A percentile compares a stretch with the other conserved stretches of the same genome.
Conservation (phyloP, 2,329 filamentous ascomycete genomes). For the Pyrenochaeta sp. region DNA sequence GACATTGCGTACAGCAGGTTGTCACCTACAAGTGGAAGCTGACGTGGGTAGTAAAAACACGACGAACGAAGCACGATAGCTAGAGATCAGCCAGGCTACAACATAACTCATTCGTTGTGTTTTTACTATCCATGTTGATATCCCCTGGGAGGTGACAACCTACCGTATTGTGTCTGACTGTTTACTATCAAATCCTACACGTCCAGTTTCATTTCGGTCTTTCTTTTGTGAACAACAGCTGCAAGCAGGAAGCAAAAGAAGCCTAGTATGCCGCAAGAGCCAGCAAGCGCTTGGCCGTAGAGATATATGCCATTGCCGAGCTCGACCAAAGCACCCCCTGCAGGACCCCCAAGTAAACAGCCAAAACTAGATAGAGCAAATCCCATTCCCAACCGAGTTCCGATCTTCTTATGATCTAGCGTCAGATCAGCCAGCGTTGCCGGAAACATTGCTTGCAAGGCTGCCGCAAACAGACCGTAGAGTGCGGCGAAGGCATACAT, state of each 20-base stretch:
- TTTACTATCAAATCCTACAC: too few relatives aligned
- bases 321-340: slow-evolving; percentile 47
- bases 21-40: too few relatives aligned
- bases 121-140: too few relatives aligned
- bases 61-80: too few relatives aligned
- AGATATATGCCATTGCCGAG: slow-evolving; percentile 49
- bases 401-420: slow-evolving; percentile 51
- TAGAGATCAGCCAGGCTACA: too few relatives aligned
- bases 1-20: too few relatives aligned
- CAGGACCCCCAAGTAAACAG: slow-evolving; percentile 36
- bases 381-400: slow-evolving; percentile 58
- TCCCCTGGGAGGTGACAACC: too few relatives aligned
- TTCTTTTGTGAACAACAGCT: slow-evolving; percentile 16
- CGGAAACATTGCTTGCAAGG: slow-evolving; percentile 55
- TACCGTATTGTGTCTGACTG: too few relatives aligned
- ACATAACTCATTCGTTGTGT: too few relatives aligned
- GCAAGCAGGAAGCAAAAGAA: slow-evolving; percentile 19
- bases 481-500: slow-evolving; percentile 55
- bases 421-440: slow-evolving; percentile 56
- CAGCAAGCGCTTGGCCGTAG: slow-evolving; percentile 55
- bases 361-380: slow-evolving; percentile 39
- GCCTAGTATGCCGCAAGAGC: slow-evolving; percentile 25
- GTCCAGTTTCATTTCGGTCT: background rate
- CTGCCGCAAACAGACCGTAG: slow-evolving; percentile 60
- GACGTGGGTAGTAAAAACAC: too few relatives aligned